Evolutionary conservation across 2,329 filamentous ascomycete genomes (phyloP).

Genomic region (Ophiostoma ips): DNA sequence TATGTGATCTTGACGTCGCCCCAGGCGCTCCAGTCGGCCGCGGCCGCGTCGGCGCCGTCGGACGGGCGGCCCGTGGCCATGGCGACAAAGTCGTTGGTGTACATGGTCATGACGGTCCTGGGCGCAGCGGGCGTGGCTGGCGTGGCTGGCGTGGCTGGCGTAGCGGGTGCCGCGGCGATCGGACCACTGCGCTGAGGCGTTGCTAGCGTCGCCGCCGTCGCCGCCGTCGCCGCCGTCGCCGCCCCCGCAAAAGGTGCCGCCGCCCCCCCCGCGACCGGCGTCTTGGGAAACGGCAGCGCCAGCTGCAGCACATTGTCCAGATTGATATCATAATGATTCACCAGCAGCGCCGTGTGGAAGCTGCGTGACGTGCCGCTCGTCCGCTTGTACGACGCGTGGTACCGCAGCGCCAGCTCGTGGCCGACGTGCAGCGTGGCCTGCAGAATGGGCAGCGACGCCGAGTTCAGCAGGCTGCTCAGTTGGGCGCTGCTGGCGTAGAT

Average conservation of each 20-base stretch:
- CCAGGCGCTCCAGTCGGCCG: constrained; percentile 55
- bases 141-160: constrained; percentile 39
- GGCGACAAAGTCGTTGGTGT: constrained; percentile 72
- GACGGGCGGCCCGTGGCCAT: constrained; percentile 42
- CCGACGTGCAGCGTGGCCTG: constrained; percentile 66
- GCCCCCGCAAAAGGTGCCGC: neutral
- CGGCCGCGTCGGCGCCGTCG: constrained; percentile 15
- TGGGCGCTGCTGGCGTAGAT: constrained; percentile 90
- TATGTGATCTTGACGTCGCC: constrained; percentile 69
- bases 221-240: neutral
- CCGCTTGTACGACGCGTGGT: constrained; percentile 76
- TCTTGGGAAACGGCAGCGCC: constrained; percentile 69
- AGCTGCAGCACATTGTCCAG: constrained; percentile 74
- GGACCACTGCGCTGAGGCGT: too few species aligned
- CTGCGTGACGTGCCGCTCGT: constrained; percentile 49
- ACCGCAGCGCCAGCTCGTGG: constrained; percentile 79
- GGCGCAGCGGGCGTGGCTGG: constrained; percentile 8
- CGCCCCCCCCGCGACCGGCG: constrained; percentile 35
- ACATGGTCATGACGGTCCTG: constrained; percentile 43
- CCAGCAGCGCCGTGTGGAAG: constrained; percentile 58
- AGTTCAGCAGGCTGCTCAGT: constrained; percentile 78
- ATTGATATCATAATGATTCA: constrained; percentile 72
- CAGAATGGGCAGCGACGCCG: constrained; percentile 66
- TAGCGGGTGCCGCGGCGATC: constrained; percentile 24
- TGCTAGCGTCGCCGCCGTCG: neutral